These are phyloP conservation scores for Argentina anserina DNA, from an alignment of 306 rosid species.

Conservation along the genomic window DNA sequence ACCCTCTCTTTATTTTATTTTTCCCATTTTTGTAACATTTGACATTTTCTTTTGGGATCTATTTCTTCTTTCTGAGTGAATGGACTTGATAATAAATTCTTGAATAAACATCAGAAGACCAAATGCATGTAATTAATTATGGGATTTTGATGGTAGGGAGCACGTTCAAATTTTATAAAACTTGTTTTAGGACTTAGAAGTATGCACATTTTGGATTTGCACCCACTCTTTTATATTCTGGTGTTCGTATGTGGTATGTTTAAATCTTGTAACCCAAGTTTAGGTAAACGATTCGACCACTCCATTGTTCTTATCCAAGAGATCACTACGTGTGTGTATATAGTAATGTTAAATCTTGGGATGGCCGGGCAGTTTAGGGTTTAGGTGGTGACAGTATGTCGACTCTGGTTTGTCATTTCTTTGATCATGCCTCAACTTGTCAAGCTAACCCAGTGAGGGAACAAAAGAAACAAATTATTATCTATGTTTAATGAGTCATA, in stretches of 20 bases:
- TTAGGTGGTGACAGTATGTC: background rate
- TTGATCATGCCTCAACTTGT: background rate
- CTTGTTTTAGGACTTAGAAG: background rate
- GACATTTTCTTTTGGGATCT: background rate
- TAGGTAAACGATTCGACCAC: conserved; percentile 2
- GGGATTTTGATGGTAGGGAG: conserved; percentile 18
- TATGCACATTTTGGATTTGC: conserved; percentile 12
- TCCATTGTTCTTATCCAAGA: background rate
- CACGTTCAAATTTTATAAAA: conserved; percentile 10
- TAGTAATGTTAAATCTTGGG: background rate
- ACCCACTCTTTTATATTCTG: background rate
- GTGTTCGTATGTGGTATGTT: background rate
- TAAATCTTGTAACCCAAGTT: conserved; percentile 10
- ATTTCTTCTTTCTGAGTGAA: conserved; percentile 3
- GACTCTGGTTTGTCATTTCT: background rate
- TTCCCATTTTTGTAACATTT: background rate
- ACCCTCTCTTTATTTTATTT: background rate
- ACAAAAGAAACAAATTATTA: background rate
- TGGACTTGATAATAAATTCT: background rate
- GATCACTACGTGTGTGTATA: background rate
- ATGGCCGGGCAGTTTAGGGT: background rate
- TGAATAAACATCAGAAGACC: background rate
- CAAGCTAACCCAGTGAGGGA: background rate
- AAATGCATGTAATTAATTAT: background rate
- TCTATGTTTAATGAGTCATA: background rate